Conservation (phyloP, 805 yeast genomes). For the Phaffomyces antillensis region DNA sequence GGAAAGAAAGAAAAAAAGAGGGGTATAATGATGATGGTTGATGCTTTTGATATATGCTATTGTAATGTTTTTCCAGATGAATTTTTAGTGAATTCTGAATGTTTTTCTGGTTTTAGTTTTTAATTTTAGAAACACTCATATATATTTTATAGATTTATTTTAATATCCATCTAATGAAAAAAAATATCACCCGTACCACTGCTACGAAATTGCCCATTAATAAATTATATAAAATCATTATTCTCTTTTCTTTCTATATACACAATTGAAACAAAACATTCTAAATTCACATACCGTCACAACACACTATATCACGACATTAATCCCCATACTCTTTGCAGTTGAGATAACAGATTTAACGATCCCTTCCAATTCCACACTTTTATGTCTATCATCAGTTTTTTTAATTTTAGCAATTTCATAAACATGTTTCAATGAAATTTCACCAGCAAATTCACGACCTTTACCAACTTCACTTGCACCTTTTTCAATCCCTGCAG, state of each 20-base stretch:
- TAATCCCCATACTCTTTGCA: conserved; percentile 85
- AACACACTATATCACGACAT: conserved; percentile 52
- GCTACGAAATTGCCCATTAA: no score
- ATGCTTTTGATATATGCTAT: neutral
- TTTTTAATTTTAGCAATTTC: conserved; percentile 93
- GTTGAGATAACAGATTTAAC: conserved; percentile 80
- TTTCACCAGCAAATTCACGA: conserved; percentile 52
- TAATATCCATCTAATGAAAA: no score
- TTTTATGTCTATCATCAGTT: conserved; percentile 72
- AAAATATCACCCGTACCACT: no score
- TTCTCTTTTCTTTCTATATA: neutral
- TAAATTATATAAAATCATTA: no score
- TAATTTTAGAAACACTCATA: no score
- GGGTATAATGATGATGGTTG: neutral
- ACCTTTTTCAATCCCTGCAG: conserved; percentile 78
- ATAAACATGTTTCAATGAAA: conserved; percentile 81
- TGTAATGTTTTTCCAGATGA: neutral
- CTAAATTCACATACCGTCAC: neutral
- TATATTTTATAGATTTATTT: no score
- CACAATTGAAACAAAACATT: neutral
- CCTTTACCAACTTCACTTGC: conserved; percentile 51
- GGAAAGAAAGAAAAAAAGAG: conserved; percentile 62
- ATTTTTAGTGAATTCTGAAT: no score
- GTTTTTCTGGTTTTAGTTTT: no score
- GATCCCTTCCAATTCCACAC: conserved; percentile 63